Percentiles rank a stretch among this genome's conserved stretches.
Conservation (phyloP, 192 early-diverging fungal species). For the Allomyces macrogynus region DNA sequence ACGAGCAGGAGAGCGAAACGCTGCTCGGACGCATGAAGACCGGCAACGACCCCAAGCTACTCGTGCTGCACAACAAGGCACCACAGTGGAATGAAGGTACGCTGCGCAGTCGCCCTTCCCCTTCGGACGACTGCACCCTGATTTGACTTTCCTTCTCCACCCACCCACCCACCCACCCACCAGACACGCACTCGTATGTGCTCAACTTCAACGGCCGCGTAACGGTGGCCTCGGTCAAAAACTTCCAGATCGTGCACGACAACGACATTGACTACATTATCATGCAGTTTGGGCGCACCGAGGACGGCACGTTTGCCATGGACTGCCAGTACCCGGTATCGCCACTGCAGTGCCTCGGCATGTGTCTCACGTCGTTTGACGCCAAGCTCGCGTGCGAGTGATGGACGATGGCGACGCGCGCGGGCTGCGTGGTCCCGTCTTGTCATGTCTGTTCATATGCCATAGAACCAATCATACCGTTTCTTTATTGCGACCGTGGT, state of each 20-base stretch:
- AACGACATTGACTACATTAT: slow-evolving; percentile 81
- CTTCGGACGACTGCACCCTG: not conserved
- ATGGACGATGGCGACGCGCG: not conserved
- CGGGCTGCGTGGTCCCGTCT: too few species aligned
- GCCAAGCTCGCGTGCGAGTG: slow-evolving; percentile 79
- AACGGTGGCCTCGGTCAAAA: slow-evolving; percentile 76
- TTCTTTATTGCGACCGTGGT: too few species aligned
- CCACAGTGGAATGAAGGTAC: slow-evolving; percentile 87
- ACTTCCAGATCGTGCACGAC: slow-evolving; percentile 88
- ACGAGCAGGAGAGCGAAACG: slow-evolving; percentile 33
- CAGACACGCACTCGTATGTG: slow-evolving; percentile 72
- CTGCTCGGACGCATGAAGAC: slow-evolving; percentile 33
- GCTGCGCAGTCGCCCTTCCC: not conserved
- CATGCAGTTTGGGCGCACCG: slow-evolving; percentile 78
- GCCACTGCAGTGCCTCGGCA: slow-evolving; percentile 66
- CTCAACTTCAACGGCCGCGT: slow-evolving; percentile 88
- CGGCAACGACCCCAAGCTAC: slow-evolving; percentile 32
- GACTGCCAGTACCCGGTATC: slow-evolving; percentile 85
- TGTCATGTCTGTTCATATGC: too few species aligned
- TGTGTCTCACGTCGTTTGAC: slow-evolving; percentile 77
- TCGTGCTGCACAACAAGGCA: slow-evolving; percentile 67
- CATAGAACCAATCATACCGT: too few species aligned
- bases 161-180: too few species aligned
- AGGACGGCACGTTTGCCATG: slow-evolving; percentile 58
- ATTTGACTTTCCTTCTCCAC: not conserved